Conservation (phyloP, 805 yeast genomes). For the Starmera pachycereana region DNA sequence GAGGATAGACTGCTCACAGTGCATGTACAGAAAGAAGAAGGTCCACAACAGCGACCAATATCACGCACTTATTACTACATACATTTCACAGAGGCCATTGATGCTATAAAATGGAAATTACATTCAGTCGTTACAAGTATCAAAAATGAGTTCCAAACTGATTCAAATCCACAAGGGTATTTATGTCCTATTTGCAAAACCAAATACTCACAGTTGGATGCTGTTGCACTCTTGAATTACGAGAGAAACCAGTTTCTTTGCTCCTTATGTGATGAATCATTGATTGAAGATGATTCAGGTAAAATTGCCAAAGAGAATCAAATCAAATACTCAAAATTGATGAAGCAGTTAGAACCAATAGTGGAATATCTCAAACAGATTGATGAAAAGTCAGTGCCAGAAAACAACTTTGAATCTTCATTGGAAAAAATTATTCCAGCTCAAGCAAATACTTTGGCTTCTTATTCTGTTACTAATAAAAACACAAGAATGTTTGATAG, state of each 20-base stretch:
- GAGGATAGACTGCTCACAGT: slow-evolving; percentile 74
- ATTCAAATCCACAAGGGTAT: slow-evolving; percentile 89
- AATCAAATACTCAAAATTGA: slow-evolving; percentile 68
- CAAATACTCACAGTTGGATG: slow-evolving; percentile 79
- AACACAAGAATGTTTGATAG: slow-evolving; percentile 32
- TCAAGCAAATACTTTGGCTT: slow-evolving; percentile 54
- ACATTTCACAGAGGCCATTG: slow-evolving; percentile 88
- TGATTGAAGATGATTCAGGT: slow-evolving; percentile 83
- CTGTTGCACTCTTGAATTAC: slow-evolving; percentile 68
- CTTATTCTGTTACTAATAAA: slow-evolving; percentile 52
- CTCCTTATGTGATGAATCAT: slow-evolving; percentile 65
- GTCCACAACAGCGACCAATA: slow-evolving; percentile 52
- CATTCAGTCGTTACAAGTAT: slow-evolving; percentile 72
- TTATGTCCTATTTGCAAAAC: slow-evolving; percentile 80
- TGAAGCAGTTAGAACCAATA: slow-evolving; percentile 85
- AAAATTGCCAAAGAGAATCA: slow-evolving; percentile 75
- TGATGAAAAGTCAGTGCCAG: slow-evolving; percentile 71
- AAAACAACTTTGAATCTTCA: slow-evolving; percentile 82
- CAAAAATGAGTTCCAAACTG: slow-evolving; percentile 75
- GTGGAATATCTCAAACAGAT: slow-evolving; percentile 74
- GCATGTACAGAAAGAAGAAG: slow-evolving; percentile 64
- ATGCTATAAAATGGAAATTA: slow-evolving; percentile 92
- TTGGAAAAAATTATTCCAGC: slow-evolving; percentile 80
- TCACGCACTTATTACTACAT: slow-evolving; percentile 77
- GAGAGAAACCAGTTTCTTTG: slow-evolving; percentile 78